Evolutionary conservation across 345 rosid genomes (phyloP), one percentile per base, ranked within the genome.

Genomic region (Eucalyptus fibrosa): DNA sequence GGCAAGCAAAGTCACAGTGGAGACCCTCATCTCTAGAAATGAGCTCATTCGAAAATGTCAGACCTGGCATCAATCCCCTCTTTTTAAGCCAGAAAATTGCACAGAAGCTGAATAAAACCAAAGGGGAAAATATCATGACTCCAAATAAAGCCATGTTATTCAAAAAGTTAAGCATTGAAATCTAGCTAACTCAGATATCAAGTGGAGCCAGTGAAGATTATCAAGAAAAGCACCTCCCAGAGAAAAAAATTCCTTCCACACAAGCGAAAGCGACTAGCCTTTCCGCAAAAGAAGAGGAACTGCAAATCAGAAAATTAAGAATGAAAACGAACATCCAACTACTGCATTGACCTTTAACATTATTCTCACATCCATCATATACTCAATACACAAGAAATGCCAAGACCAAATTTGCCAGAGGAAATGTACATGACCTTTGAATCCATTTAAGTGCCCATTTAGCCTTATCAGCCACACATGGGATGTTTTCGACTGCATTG

Each of bases 81-180:
- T 97, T 97, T 91, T 97, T 97, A 80, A 97, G 97, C 99, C 99
- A 96, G 92, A 97, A 97, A 89, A 97, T 95, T 92, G 99, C 96
- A 90, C 99, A 97, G 92, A 97, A 97, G 93, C 99, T 97, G 96
- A 77, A 89, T 77, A 77, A 88, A 90, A 89, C 42, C 47, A 19
- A 65, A 37, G 26, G 81, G 26, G 60, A 21, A 88, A 88, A 67
- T 77, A 34, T 69, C 26, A 69, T 4, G 2, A 69, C 24, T 10
- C 24, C 42, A 69, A 69, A 69, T 69, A 69, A 69, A 69, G 21
- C 81, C 28, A 40, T 77, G 83, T 77, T 40, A 40, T 77, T 77
- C 28, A 21, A 77, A 37, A 77, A 21, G 8, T 77, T 40, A 12
- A 77, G 30, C 47, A 77, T 77, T 37, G 28, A 40, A 65, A 65